Percentiles rank a stretch among this genome's conserved stretches.
phyloP scores from a whole-genome alignment of 2,329 filamentous ascomycete genomes.

The Pseudogymnoascus sp. region DNA sequence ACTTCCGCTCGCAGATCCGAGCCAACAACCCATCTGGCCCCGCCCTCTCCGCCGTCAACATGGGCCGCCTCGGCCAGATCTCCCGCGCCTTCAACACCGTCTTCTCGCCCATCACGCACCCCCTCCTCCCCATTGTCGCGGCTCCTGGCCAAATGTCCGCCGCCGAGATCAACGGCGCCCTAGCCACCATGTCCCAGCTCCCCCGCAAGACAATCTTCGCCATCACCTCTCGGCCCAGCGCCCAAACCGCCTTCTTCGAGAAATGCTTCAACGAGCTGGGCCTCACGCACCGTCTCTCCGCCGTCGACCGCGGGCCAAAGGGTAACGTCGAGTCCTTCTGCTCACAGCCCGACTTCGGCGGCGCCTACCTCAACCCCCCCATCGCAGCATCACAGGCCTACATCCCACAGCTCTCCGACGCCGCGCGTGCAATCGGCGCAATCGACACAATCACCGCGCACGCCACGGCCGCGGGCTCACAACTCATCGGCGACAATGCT shows the following conservation, averaged over 20 bases:
- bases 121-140: constrained; percentile 73
- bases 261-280: constrained; percentile 77
- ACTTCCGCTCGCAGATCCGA: constrained; percentile 73
- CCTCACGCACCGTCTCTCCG: constrained; percentile 74
- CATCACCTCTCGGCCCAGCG: constrained; percentile 61
- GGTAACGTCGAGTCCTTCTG: constrained; percentile 65
- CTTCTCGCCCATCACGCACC: constrained; percentile 68
- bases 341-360: constrained; percentile 69
- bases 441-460: constrained; percentile 73
- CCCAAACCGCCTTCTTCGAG: constrained; percentile 77
- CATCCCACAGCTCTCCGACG: constrained; percentile 62
- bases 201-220: constrained; percentile 75
- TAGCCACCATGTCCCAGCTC: constrained; percentile 72
- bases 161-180: constrained; percentile 73
- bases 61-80: constrained; percentile 79
- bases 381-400: constrained; percentile 52
- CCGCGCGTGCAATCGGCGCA: constrained; percentile 69
- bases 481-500: constrained; percentile 72
- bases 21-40: constrained; percentile 61
- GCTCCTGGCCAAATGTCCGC: constrained; percentile 81
- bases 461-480: constrained; percentile 39
- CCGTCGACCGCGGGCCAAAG: constrained; percentile 63
- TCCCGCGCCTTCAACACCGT: constrained; percentile 78
- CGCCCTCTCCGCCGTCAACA: constrained; percentile 76
- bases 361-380: constrained; percentile 72